Evolutionary conservation across 2,329 filamentous ascomycete genomes (phyloP), one percentile per base, ranked within the genome.

Genomic region (Sporothrix inflata): DNA sequence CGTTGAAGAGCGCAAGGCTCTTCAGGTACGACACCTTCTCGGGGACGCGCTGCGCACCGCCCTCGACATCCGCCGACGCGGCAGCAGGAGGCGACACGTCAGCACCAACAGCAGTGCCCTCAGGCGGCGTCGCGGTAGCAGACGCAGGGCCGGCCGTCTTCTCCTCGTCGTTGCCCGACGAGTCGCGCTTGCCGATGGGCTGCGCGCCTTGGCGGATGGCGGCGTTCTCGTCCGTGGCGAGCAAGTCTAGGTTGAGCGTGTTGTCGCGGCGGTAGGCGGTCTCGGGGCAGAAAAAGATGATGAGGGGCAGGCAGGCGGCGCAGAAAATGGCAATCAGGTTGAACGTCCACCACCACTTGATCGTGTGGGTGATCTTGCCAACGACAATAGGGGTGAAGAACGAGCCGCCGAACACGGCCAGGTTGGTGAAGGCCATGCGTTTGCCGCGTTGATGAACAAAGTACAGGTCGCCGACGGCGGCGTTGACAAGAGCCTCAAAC

Each of bases 311-410:
- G 71, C 91, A 88, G 6, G 84, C 85, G 4, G 86, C 93, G 60
- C 90, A 87, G 81, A 97, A 97, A 76, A 98, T 97, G 73, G 94
- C 89, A 16, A 97, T 89, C 55, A 98, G 87, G 80, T 94, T 94
- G 78, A 98, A 98, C 0, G 90, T 91, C 94, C 94, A 97, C 79
- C 88, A 83, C 91, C 94, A 97, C n/a, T 90, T 89, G 67, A 97
- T 85, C 0, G 85, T 84, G 65, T 88, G 82, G 3, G 94, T 94
- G 77, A 97, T 94, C 81, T 94, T 94, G 47, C 94, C 94, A 1
- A 94, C 94, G 30, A 97, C 83, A n/a, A 98, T 93, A 0, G 95
- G 95, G 0, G 95, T 97, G 77, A 88, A 85, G 77, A 89, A 88
- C 71, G 85, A 83, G 60, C 86, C 85, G 73, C 85, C 82, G 82